Evolutionary conservation across 2,329 filamentous ascomycete genomes (phyloP).

Genomic region (Paraphoma chrysanthemicola): DNA sequence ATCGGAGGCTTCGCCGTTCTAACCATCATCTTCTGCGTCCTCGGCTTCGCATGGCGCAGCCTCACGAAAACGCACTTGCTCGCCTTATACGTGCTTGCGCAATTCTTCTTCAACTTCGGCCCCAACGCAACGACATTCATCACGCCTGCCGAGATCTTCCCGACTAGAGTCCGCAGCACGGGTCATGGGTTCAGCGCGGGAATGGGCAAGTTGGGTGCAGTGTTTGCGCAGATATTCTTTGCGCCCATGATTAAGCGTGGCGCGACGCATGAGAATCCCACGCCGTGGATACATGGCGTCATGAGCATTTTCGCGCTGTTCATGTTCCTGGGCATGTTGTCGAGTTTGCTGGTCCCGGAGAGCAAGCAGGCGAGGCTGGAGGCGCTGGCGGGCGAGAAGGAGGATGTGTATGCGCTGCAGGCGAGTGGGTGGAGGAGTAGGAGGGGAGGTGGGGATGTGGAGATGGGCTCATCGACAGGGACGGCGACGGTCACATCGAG

Average conservation of each 20-base stretch:
- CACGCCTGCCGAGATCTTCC: constrained; percentile 60
- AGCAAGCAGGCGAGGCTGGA: constrained; percentile 78
- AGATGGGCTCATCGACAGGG: not conserved
- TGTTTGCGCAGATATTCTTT: constrained; percentile 59
- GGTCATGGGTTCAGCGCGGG: constrained; percentile 59
- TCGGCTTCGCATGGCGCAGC: constrained; percentile 57
- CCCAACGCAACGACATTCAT: constrained; percentile 61
- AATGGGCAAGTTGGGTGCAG: constrained; percentile 57
- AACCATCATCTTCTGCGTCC: constrained; percentile 57
- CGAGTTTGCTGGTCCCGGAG: constrained; percentile 76
- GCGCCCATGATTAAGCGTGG: constrained; percentile 62
- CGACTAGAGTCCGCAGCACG: constrained; percentile 56
- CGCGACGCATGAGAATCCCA: constrained; percentile 56
- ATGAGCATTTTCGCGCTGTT: constrained; percentile 82
- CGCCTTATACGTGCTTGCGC: constrained; percentile 55
- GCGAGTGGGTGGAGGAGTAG: constrained; percentile 53
- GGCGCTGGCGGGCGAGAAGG: constrained; percentile 70
- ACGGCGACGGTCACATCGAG: constrained; percentile 7
- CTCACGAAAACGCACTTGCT: constrained; percentile 53
- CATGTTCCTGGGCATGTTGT: constrained; percentile 75
- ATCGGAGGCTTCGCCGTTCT: constrained; percentile 60
- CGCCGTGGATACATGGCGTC: constrained; percentile 74
- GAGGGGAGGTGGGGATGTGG: not conserved
- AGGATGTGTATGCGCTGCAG: constrained; percentile 52
- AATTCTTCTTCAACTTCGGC: constrained; percentile 63